phyloP scores from a whole-genome alignment of 2,329 filamentous ascomycete genomes.

The Didymellaceae sp. region DNA sequence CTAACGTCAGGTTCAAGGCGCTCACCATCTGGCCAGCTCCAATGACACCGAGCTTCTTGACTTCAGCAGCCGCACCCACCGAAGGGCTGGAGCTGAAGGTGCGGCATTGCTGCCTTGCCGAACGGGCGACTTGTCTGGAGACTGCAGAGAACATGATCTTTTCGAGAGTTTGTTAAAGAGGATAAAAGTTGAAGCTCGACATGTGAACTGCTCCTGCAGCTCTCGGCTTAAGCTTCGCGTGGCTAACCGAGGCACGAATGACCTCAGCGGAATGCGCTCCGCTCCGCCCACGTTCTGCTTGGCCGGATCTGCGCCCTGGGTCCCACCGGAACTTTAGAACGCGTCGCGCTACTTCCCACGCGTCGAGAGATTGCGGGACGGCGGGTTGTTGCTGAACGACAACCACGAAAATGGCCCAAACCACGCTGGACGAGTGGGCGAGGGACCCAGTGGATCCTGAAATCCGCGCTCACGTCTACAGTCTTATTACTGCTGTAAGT shows the following conservation, averaged over 20 bases:
- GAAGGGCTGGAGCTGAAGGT: conserved; percentile 73
- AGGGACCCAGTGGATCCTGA: conserved; percentile 75
- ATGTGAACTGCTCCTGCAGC: conserved; percentile 25
- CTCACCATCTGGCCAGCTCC: conserved; percentile 95
- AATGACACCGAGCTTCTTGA: conserved; percentile 89
- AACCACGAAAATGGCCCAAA: conserved; percentile 46
- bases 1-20: background rate
- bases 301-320: conserved; percentile 34
- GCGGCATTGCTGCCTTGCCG: conserved; percentile 46
- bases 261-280: conserved; percentile 12
- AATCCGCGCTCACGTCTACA: conserved; percentile 91
- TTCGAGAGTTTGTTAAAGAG: background rate
- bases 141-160: conserved; percentile 41
- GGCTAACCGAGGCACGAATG: conserved; percentile 17
- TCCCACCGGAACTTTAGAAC: conserved; percentile 30
- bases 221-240: conserved; percentile 13
- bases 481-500: conserved; percentile 87
- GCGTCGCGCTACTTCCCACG: conserved; percentile 38
- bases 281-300: conserved; percentile 12
- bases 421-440: conserved; percentile 54
- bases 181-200: conserved; percentile 10
- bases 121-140: conserved; percentile 38
- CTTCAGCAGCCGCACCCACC: conserved; percentile 67
- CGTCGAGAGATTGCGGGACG: conserved; percentile 30
- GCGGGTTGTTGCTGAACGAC: conserved; percentile 24